Percentiles rank a stretch among this genome's conserved stretches.
phyloP scores from a whole-genome alignment of 768 basidiomycete genomes.

The Sporobolomyces phaffii region DNA sequence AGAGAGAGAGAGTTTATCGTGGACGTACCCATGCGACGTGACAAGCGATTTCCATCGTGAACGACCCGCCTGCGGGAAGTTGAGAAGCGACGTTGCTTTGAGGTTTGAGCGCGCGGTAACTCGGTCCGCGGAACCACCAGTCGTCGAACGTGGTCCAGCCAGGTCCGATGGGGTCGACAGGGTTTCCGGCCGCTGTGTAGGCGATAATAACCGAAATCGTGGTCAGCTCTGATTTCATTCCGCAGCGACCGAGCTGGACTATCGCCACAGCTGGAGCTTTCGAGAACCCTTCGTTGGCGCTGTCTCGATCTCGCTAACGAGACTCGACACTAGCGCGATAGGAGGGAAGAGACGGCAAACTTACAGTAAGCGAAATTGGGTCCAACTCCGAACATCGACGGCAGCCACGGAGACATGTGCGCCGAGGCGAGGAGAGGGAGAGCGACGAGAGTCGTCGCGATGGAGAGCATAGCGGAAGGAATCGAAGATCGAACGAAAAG shows the following conservation, averaged over 20 bases:
- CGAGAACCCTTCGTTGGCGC: too few species aligned
- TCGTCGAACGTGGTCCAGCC: background rate
- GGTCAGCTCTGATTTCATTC: too few species aligned
- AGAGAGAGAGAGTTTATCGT: background rate
- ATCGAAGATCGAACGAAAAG: background rate
- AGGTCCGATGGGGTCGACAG: slow-evolving; percentile 24
- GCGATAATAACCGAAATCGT: too few species aligned
- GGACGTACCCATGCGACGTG: slow-evolving; percentile 21
- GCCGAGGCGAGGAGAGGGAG: slow-evolving; percentile 6
- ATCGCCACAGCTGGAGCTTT: too few species aligned
- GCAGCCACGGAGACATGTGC: slow-evolving; percentile 12
- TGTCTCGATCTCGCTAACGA: too few species aligned
- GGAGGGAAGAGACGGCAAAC: background rate
- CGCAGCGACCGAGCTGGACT: too few species aligned
- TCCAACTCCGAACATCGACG: slow-evolving; percentile 30
- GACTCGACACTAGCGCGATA: too few species aligned
- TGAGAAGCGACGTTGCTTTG: background rate
- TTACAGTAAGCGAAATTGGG: slow-evolving; percentile 1
- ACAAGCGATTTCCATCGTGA: slow-evolving; percentile 30
- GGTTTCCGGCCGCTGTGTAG: slow-evolving; percentile 5
- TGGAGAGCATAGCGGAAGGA: background rate
- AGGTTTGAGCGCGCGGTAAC: slow-evolving; percentile 6
- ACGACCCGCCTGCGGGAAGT: slow-evolving; percentile 25
- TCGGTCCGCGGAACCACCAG: slow-evolving; percentile 36
- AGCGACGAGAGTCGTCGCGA: background rate